A percentile compares a stretch with the other conserved stretches of the same genome.
phyloP scores from a whole-genome alignment of 257 asterid species.

The Cinchona pubescens region DNA sequence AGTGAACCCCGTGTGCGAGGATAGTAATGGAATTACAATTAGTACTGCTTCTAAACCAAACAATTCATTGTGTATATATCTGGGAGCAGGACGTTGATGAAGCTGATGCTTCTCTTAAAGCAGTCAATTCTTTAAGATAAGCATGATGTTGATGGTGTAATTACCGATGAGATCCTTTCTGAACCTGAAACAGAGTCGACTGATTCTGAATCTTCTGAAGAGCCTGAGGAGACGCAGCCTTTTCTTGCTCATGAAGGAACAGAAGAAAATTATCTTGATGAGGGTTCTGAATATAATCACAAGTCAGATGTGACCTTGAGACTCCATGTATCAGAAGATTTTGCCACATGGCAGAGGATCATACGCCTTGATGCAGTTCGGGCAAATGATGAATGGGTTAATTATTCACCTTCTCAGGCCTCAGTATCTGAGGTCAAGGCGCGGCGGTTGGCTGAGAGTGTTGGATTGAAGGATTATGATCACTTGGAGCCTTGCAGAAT shows the following conservation, averaged over 20 bases:
- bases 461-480: conserved; percentile 70
- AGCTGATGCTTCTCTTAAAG: conserved; percentile 5
- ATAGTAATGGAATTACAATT: conserved; percentile 6
- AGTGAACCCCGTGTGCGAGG: conserved; percentile 29
- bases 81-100: conserved; percentile 42
- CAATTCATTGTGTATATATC: conserved; percentile 25
- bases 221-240: conserved; percentile 50
- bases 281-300: conserved; percentile 26
- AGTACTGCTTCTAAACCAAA: conserved; percentile 17
- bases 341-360: conserved; percentile 76
- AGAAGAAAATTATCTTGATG: conserved; percentile 34
- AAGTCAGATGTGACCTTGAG: conserved; percentile 31
- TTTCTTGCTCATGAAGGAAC: conserved; percentile 38
- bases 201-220: conserved; percentile 62
- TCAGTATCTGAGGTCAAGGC: conserved; percentile 60
- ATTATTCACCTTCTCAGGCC: conserved; percentile 69
- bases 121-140: conserved; percentile 33
- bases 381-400: conserved; percentile 69
- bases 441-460: conserved; percentile 56
- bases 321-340: conserved; percentile 53
- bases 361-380: conserved; percentile 90
- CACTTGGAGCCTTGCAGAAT: conserved; percentile 73
- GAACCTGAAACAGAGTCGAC: conserved; percentile 53
- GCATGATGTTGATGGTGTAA: conserved; percentile 38
- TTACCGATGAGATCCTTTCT: conserved; percentile 35